Evolutionary conservation across 176 grass and related monocot species (phyloP), one percentile per base, ranked within the genome.

Genomic region (Musa troglodytarum): DNA sequence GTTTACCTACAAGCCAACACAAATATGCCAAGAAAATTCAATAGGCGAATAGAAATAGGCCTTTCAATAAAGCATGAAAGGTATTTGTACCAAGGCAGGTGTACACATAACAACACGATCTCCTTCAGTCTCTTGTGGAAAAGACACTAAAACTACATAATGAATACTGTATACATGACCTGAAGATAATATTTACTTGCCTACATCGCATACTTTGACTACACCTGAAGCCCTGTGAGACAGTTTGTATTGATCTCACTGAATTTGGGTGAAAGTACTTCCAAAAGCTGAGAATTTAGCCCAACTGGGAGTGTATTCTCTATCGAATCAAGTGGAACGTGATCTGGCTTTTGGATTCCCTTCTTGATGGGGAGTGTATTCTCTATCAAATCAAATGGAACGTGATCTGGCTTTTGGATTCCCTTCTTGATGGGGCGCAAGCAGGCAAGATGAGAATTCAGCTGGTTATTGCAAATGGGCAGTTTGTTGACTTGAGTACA

Each of bases 381-480:
- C 34, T 43, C 86, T 84, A 97, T 54, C 3, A 90, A 79, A 52
- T 84, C 83, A 81, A 97, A 91, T 17, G 94, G 94, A 43, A 83
- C 19, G 29, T 88, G 90, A 77, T 85, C 78, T 16, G 78, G 81
- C 29, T 59, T 72, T 23, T 89, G 75, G 14, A 15, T n/a, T 49
- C 56, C 70, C 67, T 83, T 93, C 79, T 88, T 97, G 19, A 67
- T 58, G 0, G 84, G 75, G 9, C 90, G 89, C 79, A 97, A 80
- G 65, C 83, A 90, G 64, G 90, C 93, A 0, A 97, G 83, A 73
- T 85, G 76, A 53, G 90, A 71, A 3, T 93, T 82, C 0, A 81
- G 26, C 80, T 93, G 81, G 82, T 85, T 90, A 43, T 92, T 92
- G 83, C 81, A 93, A 50, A 81, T 81, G 0, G 90, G 93, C 59